Conservation (phyloP, 352 stramenopile species). For the Pythium utonaiense region DNA sequence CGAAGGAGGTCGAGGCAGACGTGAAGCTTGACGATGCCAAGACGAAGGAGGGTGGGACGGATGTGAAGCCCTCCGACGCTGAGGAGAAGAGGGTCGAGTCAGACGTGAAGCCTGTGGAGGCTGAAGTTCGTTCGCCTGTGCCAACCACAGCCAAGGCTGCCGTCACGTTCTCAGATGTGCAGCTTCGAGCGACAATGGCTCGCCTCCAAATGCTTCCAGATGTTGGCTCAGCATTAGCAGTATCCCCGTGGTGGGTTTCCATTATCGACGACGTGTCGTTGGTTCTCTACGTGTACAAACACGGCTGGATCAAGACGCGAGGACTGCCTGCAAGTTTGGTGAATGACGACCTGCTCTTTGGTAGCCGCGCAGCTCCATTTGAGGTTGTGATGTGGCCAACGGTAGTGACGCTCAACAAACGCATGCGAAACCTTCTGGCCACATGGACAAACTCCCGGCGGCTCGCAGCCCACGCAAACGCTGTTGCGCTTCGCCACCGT, state of each 20-base stretch:
- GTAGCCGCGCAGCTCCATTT: constrained; percentile 34
- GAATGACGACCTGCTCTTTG: constrained; percentile 52
- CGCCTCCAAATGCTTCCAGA: constrained; percentile 41
- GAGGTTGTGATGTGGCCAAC: constrained; percentile 40
- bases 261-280: constrained; percentile 73
- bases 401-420: constrained; percentile 44
- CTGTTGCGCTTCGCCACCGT: neutral
- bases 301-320: constrained; percentile 69
- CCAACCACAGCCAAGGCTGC: neutral
- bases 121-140: neutral
- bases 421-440: constrained; percentile 46
- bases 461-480: constrained; percentile 11
- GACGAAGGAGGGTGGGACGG: neutral
- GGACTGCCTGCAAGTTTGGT: constrained; percentile 34
- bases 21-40: neutral
- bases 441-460: constrained; percentile 38
- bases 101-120: neutral
- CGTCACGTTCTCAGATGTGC: constrained; percentile 4
- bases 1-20: neutral
- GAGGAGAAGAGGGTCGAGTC: neutral
- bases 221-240: constrained; percentile 25
- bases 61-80: neutral
- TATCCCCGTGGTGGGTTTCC: constrained; percentile 77
- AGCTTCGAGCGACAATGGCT: constrained; percentile 31
- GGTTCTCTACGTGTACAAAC: constrained; percentile 57